Evolutionary conservation across 225 moss, liverwort and hornwort genomes (phyloP).

Genomic region (Sphagnum contortum): DNA sequence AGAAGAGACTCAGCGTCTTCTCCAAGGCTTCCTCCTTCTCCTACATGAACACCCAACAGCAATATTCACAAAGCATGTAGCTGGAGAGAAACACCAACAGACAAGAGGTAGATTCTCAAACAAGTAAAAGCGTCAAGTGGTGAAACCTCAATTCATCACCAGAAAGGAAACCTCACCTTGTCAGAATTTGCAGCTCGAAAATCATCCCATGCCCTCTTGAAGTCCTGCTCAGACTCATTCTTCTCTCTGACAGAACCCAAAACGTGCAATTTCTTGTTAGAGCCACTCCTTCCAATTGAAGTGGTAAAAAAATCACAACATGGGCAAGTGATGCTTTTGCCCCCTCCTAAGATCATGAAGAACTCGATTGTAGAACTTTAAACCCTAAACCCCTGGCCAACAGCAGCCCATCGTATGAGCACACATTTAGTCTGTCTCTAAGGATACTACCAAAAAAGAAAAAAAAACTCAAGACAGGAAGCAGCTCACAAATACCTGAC

Average conservation of each 20-base stretch:
- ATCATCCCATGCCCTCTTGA: conserved; percentile 84
- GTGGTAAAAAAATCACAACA: too few species aligned
- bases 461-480: too few species aligned
- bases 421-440: too few species aligned
- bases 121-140: too few species aligned
- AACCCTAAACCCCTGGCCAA: conserved; percentile 2
- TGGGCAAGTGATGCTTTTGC: too few species aligned
- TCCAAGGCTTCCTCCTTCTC: conserved; percentile 94
- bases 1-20: conserved; percentile 72
- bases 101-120: background rate
- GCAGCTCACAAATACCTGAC: conserved; percentile 34
- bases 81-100: background rate
- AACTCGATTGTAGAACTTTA: background rate
- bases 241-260: conserved; percentile 24
- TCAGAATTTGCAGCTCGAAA: conserved; percentile 68
- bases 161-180: conserved; percentile 28
- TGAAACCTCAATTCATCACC: background rate
- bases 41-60: conserved; percentile 18
- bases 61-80: background rate
- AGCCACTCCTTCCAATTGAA: too few species aligned
- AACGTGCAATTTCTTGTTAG: conserved; percentile 8
- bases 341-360: too few species aligned
- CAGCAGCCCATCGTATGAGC: too few species aligned
- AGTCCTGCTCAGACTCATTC: conserved; percentile 86
- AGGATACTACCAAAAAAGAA: too few species aligned